Percentiles rank a stretch among this genome's conserved stretches.
These are phyloP conservation scores for Calonectria pseudoturangicola DNA, from an alignment of 2,329 filamentous ascomycete genomes.

Conservation along the genomic window DNA sequence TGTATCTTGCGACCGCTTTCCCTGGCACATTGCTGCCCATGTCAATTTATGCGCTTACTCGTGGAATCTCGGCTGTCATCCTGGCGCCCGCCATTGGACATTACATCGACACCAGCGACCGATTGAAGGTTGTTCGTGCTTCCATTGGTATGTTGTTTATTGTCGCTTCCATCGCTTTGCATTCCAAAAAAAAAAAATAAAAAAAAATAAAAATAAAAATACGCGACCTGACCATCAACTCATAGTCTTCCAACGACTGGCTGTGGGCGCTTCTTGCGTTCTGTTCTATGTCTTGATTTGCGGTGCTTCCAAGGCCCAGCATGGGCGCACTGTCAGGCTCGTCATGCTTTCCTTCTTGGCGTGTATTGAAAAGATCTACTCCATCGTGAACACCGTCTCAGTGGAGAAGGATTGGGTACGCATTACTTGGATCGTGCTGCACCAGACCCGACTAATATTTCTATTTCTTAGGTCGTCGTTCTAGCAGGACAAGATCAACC, in stretches of 20 bases:
- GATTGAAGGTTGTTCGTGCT: conserved; percentile 67
- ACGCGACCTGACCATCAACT: not conserved
- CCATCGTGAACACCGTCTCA: conserved; percentile 78
- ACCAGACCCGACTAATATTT: not conserved
- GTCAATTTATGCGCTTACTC: conserved; percentile 79
- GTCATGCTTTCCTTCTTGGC: conserved; percentile 68
- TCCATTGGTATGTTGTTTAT: conserved; percentile 62
- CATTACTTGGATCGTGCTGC: not conserved
- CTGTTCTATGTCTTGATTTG: conserved; percentile 60
- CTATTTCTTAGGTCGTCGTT: conserved; percentile 44
- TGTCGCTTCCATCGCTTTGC: not conserved
- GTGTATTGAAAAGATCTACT: conserved; percentile 79
- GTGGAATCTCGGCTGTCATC: conserved; percentile 74
- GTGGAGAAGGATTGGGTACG: conserved; percentile 81
- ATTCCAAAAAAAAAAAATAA: too few relatives aligned
- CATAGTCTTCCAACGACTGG: conserved; percentile 59
- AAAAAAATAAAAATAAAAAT: too few relatives aligned
- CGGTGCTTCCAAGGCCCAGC: not conserved
- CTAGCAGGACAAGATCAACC: conserved; percentile 40
- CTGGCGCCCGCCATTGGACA: conserved; percentile 74
- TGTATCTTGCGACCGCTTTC: conserved; percentile 73
- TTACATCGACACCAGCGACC: conserved; percentile 72
- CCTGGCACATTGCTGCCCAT: conserved; percentile 76
- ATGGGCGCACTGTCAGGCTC: conserved; percentile 52
- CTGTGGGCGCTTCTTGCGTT: conserved; percentile 67